Conservation (phyloP, 2,329 filamentous ascomycete species). For the Aspergillus pseudoglaucus region DNA sequence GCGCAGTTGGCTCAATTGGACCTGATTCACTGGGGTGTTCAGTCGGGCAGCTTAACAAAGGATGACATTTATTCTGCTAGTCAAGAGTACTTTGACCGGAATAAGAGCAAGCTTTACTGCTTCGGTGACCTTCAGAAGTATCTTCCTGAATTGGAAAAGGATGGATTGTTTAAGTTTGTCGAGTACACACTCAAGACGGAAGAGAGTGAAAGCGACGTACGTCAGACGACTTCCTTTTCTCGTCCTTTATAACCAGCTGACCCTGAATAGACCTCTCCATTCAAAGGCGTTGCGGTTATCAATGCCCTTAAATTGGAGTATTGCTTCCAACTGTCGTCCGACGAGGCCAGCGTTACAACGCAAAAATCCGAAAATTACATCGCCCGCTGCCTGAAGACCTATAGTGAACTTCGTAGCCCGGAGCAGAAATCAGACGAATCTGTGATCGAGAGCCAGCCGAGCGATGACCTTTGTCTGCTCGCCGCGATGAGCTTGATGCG, state of each 20-base stretch:
- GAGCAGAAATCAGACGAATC: slow-evolving; percentile 21
- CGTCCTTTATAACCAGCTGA: background rate
- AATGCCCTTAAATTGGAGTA: slow-evolving; percentile 42
- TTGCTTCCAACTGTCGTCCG: slow-evolving; percentile 30
- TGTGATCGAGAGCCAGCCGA: slow-evolving; percentile 38
- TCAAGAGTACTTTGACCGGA: slow-evolving; percentile 35
- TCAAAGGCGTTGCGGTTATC: slow-evolving; percentile 28
- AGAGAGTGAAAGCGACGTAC: slow-evolving; percentile 17
- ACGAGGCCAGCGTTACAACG: slow-evolving; percentile 19
- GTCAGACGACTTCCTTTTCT: slow-evolving; percentile 3
- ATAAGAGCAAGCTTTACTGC: slow-evolving; percentile 39
- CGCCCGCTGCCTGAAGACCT: slow-evolving; percentile 31
- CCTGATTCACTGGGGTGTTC: slow-evolving; percentile 18
- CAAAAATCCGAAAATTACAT: slow-evolving; percentile 32
- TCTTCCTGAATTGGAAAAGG: slow-evolving; percentile 22
- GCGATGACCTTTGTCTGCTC: slow-evolving; percentile 38
- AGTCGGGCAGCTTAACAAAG: slow-evolving; percentile 18
- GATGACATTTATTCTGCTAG: slow-evolving; percentile 33
- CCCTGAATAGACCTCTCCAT: slow-evolving; percentile 3
- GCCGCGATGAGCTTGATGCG: slow-evolving; percentile 38
- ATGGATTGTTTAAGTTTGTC: slow-evolving; percentile 20
- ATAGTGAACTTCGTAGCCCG: slow-evolving; percentile 17
- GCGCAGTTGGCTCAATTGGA: slow-evolving; percentile 34
- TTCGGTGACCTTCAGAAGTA: slow-evolving; percentile 39
- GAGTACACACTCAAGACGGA: slow-evolving; percentile 18